Evolutionary conservation across 2,329 filamentous ascomycete species (phyloP).

Genomic region (Purpureocillium lavendulum): DNA sequence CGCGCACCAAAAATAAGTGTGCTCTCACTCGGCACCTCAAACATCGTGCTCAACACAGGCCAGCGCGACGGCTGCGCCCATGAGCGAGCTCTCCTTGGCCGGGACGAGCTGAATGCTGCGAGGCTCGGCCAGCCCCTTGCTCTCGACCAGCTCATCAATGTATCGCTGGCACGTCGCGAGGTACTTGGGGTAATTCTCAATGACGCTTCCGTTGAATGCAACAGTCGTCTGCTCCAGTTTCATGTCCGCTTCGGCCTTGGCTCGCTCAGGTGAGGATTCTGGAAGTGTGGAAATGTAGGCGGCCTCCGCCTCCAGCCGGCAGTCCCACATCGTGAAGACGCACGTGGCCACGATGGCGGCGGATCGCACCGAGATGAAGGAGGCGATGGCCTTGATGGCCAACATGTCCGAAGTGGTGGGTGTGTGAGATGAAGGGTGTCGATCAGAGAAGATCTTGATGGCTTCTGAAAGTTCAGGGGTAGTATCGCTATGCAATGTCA

Average conservation of each 20-base stretch:
- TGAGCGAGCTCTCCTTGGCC: conserved; percentile 65
- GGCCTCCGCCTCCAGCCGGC: conserved; percentile 39
- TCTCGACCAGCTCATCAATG: conserved; percentile 48
- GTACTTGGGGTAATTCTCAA: conserved; percentile 70
- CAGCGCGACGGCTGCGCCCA: conserved; percentile 66
- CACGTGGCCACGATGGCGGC: conserved; percentile 51
- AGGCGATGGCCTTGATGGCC: conserved; percentile 44
- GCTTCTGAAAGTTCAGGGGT: conserved; percentile 33
- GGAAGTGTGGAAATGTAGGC: conserved; percentile 22
- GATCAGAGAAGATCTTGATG: conserved; percentile 37
- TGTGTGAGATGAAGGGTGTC: conserved; percentile 36
- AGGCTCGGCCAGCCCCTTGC: conserved; percentile 23
- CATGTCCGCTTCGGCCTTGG: conserved; percentile 43
- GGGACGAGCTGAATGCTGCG: conserved; percentile 53
- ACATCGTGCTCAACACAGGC: conserved; percentile 28
- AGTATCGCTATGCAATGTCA: conserved; percentile 32
- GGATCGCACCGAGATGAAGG: conserved; percentile 47
- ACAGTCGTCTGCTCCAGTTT: conserved; percentile 45
- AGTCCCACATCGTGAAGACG: conserved; percentile 50
- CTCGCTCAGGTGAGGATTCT: conserved; percentile 23
- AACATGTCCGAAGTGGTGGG: conserved; percentile 38
- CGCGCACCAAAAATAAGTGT: background rate
- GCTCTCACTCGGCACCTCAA: background rate
- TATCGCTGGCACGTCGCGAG: conserved; percentile 51
- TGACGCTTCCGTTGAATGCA: conserved; percentile 73